A percentile compares a stretch with the other conserved stretches of the same genome.
phyloP scores from a whole-genome alignment of 306 rosid genomes.

The Amphicarpaea edgeworthii region DNA sequence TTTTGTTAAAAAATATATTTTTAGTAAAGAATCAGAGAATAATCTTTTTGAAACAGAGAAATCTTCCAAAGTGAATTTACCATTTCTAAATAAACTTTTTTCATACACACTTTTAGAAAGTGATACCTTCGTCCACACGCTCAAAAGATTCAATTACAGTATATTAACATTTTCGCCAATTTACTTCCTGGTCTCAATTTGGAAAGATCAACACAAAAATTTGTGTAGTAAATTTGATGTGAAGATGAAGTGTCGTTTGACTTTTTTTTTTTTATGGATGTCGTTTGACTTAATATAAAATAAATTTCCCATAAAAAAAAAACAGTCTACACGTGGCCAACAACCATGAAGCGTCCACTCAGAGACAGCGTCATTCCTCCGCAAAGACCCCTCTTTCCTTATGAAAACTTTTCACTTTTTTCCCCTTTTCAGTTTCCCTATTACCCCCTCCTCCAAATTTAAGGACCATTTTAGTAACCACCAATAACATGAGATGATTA shows the following conservation, averaged over 20 bases:
- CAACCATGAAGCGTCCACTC: background rate
- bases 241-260: too few species aligned
- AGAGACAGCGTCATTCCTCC: conserved; percentile 20
- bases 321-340: conserved; percentile 39
- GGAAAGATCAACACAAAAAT: background rate
- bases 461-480: background rate
- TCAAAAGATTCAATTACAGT: background rate
- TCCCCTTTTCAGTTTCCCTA: background rate
- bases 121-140: background rate
- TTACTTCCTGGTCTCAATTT: too few species aligned
- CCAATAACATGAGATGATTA: background rate
- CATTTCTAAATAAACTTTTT: background rate
- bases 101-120: background rate
- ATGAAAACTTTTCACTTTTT: background rate
- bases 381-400: background rate
- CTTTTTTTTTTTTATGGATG: too few species aligned
- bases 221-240: too few species aligned
- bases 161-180: too few species aligned
- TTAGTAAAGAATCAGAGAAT: background rate
- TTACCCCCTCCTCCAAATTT: background rate
- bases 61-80: background rate
- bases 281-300: too few species aligned
- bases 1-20: too few species aligned
- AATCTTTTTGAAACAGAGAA: background rate
- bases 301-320: too few species aligned